These are phyloP conservation scores for Luzula sylvatica DNA, from an alignment of 176 grass and related monocot species.

Conservation along the genomic window DNA sequence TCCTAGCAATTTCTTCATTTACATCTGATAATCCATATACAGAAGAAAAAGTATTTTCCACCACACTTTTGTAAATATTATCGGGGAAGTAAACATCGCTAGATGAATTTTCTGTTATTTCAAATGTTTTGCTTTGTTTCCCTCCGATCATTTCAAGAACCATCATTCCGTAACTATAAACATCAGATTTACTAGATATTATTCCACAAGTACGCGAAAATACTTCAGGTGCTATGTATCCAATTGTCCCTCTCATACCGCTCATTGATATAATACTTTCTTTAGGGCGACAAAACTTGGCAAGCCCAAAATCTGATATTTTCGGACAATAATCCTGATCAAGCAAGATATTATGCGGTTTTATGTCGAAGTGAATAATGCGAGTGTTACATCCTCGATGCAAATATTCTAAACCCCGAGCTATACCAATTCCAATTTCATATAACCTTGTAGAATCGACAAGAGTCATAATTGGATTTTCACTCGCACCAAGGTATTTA, in stretches of 20 bases:
- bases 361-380: slow-evolving; percentile 47
- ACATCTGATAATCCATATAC: slow-evolving; percentile 6
- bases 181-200: slow-evolving; percentile 35
- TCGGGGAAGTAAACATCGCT: slow-evolving; percentile 27
- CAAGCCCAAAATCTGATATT: slow-evolving; percentile 18
- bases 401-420: slow-evolving; percentile 48
- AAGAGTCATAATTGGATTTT: neutral
- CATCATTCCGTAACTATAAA: slow-evolving; percentile 52
- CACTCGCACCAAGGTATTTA: neutral
- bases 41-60: neutral
- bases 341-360: neutral
- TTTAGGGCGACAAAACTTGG: slow-evolving; percentile 7
- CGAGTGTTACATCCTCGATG: slow-evolving; percentile 36
- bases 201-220: slow-evolving; percentile 31
- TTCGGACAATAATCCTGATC: neutral
- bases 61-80: slow-evolving; percentile 18
- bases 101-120: neutral
- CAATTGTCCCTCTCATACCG: slow-evolving; percentile 31
- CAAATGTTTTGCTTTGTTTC: slow-evolving; percentile 1
- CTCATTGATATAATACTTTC: slow-evolving; percentile 29
- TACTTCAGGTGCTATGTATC: slow-evolving; percentile 38
- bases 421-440: slow-evolving; percentile 30
- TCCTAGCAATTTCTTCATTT: slow-evolving; percentile 18
- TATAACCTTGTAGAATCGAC: slow-evolving; percentile 25
- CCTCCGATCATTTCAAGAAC: slow-evolving; percentile 35